phyloP scores from a whole-genome alignment of 116 monocot species.

The Phalaenopsis hybrid region DNA sequence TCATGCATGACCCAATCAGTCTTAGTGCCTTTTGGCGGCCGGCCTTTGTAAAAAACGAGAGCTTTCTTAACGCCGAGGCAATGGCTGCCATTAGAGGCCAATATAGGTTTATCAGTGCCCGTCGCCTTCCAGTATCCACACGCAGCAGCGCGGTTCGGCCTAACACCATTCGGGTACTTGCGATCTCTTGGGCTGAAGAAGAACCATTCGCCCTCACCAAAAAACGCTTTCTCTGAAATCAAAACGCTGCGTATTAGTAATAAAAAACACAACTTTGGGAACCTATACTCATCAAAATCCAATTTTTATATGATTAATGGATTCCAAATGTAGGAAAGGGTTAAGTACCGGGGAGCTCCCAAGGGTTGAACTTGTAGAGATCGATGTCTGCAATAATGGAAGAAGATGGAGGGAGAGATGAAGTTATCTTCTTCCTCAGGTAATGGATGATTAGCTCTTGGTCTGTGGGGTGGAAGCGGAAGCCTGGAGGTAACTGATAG shows the following conservation, averaged over 20 bases:
- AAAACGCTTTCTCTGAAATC: slow-evolving; percentile 26
- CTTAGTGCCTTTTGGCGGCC: slow-evolving; percentile 31
- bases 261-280: neutral
- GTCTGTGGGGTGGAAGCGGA: slow-evolving; percentile 36
- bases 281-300: neutral
- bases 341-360: slow-evolving; percentile 30
- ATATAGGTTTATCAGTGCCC: slow-evolving; percentile 35
- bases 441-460: slow-evolving; percentile 34
- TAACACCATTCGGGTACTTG: slow-evolving; percentile 27
- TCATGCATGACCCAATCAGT: slow-evolving; percentile 66
- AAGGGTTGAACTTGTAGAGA: slow-evolving; percentile 40
- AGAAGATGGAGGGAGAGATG: slow-evolving; percentile 8
- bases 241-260: neutral
- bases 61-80: slow-evolving; percentile 37
- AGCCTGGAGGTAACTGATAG: slow-evolving; percentile 24
- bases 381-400: slow-evolving; percentile 33
- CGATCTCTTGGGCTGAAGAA: slow-evolving; percentile 34
- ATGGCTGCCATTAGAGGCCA: slow-evolving; percentile 7
- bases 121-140: slow-evolving; percentile 38
- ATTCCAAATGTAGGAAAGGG: neutral
- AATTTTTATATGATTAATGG: neutral
- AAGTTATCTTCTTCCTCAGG: slow-evolving; percentile 24
- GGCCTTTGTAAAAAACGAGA: slow-evolving; percentile 31
- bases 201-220: slow-evolving; percentile 40
- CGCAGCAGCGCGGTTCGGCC: slow-evolving; percentile 28